phyloP scores from a whole-genome alignment of 768 basidiomycete genomes.

The Mycena pura region DNA sequence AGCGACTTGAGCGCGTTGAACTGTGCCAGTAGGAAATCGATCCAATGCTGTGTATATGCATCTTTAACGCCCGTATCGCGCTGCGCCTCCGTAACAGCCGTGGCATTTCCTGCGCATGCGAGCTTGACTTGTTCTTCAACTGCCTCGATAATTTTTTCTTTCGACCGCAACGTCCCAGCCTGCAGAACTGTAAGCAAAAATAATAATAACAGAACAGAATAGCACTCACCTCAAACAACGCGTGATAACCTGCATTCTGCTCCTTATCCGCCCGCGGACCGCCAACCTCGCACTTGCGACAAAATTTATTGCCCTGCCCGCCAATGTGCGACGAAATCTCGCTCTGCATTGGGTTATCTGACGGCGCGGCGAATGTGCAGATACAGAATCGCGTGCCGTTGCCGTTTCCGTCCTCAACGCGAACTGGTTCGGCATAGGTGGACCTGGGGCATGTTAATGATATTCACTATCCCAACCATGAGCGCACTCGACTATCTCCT shows the following conservation, averaged over 20 bases:
- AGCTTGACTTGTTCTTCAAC: too few relatives aligned
- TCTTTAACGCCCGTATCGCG: too few relatives aligned
- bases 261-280: slow-evolving; percentile 35
- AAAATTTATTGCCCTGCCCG: slow-evolving; percentile 44
- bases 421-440: slow-evolving; percentile 31
- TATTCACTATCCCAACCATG: too few relatives aligned
- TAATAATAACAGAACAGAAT: not conserved
- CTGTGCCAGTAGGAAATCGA: slow-evolving; percentile 32
- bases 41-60: too few relatives aligned
- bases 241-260: not conserved
- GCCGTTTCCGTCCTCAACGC: slow-evolving; percentile 35
- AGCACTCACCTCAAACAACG: not conserved
- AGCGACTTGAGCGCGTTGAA: slow-evolving; percentile 34
- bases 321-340: too few relatives aligned
- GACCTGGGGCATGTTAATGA: not conserved
- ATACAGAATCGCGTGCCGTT: slow-evolving; percentile 30
- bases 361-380: slow-evolving; percentile 35
- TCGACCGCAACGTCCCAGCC: too few relatives aligned
- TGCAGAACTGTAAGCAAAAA: slow-evolving; percentile 33
- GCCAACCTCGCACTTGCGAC: slow-evolving; percentile 41
- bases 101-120: too few relatives aligned
- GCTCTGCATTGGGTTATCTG: slow-evolving; percentile 49
- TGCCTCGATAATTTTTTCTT: too few relatives aligned
- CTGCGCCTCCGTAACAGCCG: too few relatives aligned
- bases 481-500: slow-evolving; percentile 41